Evolutionary conservation across 257 asterid species (phyloP).

Genomic region (Scutellaria barbata): DNA sequence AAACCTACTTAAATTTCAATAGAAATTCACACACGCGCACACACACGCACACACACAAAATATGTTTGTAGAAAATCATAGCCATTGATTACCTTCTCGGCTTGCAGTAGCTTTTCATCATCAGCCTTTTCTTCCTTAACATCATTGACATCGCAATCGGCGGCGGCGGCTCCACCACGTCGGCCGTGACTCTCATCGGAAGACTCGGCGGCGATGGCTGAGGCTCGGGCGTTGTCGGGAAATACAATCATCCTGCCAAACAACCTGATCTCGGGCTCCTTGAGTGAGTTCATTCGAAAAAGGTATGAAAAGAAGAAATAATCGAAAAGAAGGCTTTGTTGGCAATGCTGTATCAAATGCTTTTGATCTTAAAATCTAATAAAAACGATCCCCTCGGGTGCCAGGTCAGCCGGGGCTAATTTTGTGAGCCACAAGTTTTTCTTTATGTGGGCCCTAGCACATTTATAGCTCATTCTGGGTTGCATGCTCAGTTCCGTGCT

Average conservation of each 20-base stretch:
- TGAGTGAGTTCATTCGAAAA: slow-evolving; percentile 39
- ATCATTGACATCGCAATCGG: slow-evolving; percentile 24
- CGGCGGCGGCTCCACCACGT: slow-evolving; percentile 24
- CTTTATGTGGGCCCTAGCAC: slow-evolving; percentile 47
- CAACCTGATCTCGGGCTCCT: slow-evolving; percentile 65
- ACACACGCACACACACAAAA: too few species aligned
- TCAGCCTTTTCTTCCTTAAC: slow-evolving; percentile 31
- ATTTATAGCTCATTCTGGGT: slow-evolving; percentile 34
- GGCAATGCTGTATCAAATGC: slow-evolving; percentile 47
- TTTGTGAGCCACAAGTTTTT: slow-evolving; percentile 73
- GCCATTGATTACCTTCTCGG: slow-evolving; percentile 51
- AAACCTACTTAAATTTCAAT: background rate
- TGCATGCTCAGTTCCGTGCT: slow-evolving; percentile 42
- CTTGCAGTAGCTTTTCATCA: slow-evolving; percentile 38
- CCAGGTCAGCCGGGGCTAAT: slow-evolving; percentile 56
- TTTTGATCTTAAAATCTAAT: slow-evolving; percentile 51
- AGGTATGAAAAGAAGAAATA: slow-evolving; percentile 24
- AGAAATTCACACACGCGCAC: background rate
- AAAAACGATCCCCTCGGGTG: slow-evolving; percentile 44
- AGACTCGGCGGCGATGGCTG: slow-evolving; percentile 25
- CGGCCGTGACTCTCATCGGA: slow-evolving; percentile 33
- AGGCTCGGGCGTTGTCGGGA: slow-evolving; percentile 51
- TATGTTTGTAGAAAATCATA: slow-evolving; percentile 28
- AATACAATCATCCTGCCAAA: slow-evolving; percentile 72
- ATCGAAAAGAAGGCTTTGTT: slow-evolving; percentile 45